Conservation (phyloP, 768 basidiomycete genomes). For the Pleurotus djamor region DNA sequence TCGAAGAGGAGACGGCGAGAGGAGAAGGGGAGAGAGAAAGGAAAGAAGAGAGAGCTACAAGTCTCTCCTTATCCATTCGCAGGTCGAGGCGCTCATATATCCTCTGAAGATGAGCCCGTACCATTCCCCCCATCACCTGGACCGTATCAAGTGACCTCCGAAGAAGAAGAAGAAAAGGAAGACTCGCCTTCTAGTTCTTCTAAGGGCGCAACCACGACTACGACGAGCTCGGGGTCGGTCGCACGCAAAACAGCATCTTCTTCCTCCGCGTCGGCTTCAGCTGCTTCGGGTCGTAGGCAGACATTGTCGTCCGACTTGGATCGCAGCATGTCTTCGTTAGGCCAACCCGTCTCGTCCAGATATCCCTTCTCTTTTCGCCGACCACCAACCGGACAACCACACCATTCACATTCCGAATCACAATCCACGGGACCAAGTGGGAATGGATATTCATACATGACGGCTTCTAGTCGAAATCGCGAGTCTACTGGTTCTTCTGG, state of each 20-base stretch:
- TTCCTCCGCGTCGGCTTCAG: constrained; percentile 6
- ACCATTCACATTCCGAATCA: constrained; percentile 2
- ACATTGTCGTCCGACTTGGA: constrained; percentile 53
- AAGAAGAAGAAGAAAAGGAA: constrained; percentile 23
- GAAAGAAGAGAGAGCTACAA: constrained; percentile 36
- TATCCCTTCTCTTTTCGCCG: constrained; percentile 71
- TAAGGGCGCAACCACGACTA: constrained; percentile 24
- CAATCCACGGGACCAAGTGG: constrained; percentile 5
- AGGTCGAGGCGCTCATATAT: constrained; percentile 56
- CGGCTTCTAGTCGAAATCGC: constrained; percentile 52
- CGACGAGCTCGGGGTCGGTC: constrained; percentile 19
- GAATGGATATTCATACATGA: constrained; percentile 31
- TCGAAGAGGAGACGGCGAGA: background rate
- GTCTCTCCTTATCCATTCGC: constrained; percentile 74
- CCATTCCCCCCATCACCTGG: constrained; percentile 73
- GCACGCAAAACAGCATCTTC: too few species aligned
- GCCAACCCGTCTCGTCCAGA: constrained; percentile 68
- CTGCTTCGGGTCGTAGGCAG: constrained; percentile 36
- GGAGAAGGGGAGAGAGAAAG: constrained; percentile 15
- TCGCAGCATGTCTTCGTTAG: constrained; percentile 84
- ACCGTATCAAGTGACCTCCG: constrained; percentile 25
- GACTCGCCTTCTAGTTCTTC: constrained; percentile 26
- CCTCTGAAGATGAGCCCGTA: constrained; percentile 53
- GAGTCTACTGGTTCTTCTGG: constrained; percentile 59
- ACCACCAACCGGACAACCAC: constrained; percentile 38